Evolutionary conservation across 306 rosid species (phyloP).

Genomic region (Rosa chinensis): DNA sequence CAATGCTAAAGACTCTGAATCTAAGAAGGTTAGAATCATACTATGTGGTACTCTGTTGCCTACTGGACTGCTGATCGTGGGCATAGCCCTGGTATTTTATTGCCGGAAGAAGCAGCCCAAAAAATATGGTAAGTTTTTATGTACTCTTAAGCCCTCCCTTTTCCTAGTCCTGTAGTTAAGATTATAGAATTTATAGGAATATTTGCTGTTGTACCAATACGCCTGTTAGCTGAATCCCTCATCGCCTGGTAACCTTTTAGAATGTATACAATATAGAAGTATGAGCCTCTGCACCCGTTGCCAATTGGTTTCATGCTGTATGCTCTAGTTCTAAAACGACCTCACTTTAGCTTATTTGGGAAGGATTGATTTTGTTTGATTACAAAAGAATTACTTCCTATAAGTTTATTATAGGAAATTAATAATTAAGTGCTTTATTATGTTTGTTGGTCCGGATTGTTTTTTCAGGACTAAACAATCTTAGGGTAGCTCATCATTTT

Average conservation of each 20-base stretch:
- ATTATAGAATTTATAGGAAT: not conserved
- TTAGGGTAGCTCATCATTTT: not conserved
- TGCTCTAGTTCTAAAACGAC: not conserved
- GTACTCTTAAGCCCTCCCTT: not conserved
- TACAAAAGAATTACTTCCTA: too few relatives aligned
- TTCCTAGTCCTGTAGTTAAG: not conserved
- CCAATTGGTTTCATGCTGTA: not conserved
- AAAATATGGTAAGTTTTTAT: not conserved
- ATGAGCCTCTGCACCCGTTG: not conserved
- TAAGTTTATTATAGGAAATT: not conserved
- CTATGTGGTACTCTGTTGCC: not conserved
- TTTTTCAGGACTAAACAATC: not conserved
- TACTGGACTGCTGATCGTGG: slow-evolving; percentile 4
- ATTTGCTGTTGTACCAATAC: not conserved
- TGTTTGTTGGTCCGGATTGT: not conserved
- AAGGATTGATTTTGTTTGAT: not conserved
- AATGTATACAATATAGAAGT: not conserved
- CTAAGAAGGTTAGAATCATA: not conserved
- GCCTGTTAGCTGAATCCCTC: not conserved
- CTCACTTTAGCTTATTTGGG: not conserved
- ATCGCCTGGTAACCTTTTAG: not conserved
- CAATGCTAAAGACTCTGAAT: not conserved
- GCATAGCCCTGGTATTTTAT: slow-evolving; percentile 1
- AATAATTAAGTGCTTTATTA: not conserved
- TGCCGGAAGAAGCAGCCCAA: not conserved